Conservation (phyloP, 352 stramenopile genomes). For the Globisporangium camurandrum region DNA sequence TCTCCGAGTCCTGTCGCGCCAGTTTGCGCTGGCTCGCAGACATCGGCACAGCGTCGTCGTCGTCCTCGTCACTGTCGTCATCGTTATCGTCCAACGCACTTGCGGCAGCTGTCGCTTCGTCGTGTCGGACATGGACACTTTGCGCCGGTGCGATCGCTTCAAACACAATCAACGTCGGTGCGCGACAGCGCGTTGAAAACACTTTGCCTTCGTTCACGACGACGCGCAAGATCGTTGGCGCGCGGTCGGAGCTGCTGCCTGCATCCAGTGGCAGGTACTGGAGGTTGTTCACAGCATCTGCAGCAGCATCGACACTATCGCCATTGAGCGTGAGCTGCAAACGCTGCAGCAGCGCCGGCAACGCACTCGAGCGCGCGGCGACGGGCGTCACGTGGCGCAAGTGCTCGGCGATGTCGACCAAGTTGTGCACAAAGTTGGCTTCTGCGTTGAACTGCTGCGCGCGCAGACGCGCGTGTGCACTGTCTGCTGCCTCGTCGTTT, state of each 20-base stretch:
- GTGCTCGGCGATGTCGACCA: conserved; percentile 22
- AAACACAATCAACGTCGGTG: conserved; percentile 34
- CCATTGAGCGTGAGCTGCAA: conserved; percentile 15
- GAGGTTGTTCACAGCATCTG: not conserved
- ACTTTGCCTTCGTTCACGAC: conserved; percentile 25
- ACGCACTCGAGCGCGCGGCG: not conserved
- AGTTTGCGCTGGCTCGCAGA: conserved; percentile 11
- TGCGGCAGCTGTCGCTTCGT: not conserved
- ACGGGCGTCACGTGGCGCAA: conserved; percentile 19
- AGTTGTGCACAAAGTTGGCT: conserved; percentile 23
- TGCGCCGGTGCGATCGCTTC: conserved; percentile 13
- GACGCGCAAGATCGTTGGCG: conserved; percentile 18
- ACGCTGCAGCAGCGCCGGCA: conserved; percentile 10
- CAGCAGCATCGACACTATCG: not conserved
- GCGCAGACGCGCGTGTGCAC: conserved; percentile 6
- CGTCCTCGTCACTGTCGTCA: not conserved
- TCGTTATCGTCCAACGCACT: not conserved
- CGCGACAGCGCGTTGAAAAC: conserved; percentile 24
- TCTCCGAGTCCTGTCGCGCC: conserved; percentile 18
- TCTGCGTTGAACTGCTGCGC: conserved; percentile 24
- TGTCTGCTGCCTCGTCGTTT: not conserved
- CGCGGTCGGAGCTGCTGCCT: not conserved
- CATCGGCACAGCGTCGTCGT: not conserved
- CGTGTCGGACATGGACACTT: too few species aligned
- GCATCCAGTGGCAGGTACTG: conserved; percentile 15